Conservation (phyloP, 306 rosid genomes). For the Lablab purpureus region DNA sequence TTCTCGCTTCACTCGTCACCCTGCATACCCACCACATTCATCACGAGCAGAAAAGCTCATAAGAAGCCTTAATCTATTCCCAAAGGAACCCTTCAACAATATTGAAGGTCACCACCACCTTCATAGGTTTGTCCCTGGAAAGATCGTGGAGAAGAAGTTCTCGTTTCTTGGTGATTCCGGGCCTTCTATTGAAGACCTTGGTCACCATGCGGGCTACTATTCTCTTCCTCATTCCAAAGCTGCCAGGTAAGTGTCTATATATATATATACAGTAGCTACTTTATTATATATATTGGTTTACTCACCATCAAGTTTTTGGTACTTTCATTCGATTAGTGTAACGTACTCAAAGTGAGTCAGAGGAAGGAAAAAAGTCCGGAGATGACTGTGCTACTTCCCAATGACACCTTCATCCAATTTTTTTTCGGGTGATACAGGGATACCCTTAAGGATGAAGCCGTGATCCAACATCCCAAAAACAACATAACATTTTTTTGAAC, state of each 20-base stretch:
- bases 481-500: no score
- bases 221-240: slow-evolving; percentile 68
- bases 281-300: neutral
- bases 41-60: slow-evolving; percentile 74
- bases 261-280: no score
- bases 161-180: slow-evolving; percentile 45
- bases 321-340: neutral
- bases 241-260: slow-evolving; percentile 76
- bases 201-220: slow-evolving; percentile 60
- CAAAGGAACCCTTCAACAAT: slow-evolving; percentile 58
- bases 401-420: no score
- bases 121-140: slow-evolving; percentile 45
- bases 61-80: slow-evolving; percentile 69
- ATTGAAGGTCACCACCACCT: slow-evolving; percentile 35
- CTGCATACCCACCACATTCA: slow-evolving; percentile 43
- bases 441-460: no score
- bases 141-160: slow-evolving; percentile 70
- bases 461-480: no score
- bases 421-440: no score
- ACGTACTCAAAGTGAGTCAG: neutral
- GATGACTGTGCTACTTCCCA: no score
- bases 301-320: neutral
- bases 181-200: slow-evolving; percentile 59
- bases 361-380: no score
- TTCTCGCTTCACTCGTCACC: slow-evolving; percentile 8